Evolutionary conservation across 768 basidiomycete genomes (phyloP).

Genomic region (Suillus placidus): DNA sequence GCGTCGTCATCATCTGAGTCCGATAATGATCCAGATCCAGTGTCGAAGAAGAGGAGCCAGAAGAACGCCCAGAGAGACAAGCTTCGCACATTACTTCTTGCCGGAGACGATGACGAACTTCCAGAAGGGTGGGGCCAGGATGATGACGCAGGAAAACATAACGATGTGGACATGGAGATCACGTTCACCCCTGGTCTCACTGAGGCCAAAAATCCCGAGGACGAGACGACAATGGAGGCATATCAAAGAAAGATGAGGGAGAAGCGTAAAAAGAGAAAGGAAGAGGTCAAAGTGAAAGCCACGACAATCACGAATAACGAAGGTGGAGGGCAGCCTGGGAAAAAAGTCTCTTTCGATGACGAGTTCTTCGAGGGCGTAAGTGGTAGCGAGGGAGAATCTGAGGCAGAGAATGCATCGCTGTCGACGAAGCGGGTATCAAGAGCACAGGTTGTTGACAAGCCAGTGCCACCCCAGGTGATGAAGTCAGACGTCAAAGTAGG

Average conservation of each 20-base stretch:
- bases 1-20: conserved; percentile 70
- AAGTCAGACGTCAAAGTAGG: conserved; percentile 87
- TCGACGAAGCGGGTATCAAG: conserved; percentile 27
- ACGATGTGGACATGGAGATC: conserved; percentile 87
- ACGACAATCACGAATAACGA: conserved; percentile 24
- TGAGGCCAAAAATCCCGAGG: conserved; percentile 50
- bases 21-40: conserved; percentile 27
- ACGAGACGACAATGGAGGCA: conserved; percentile 88
- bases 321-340: conserved; percentile 24
- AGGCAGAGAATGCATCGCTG: conserved; percentile 24
- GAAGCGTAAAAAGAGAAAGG: conserved; percentile 82
- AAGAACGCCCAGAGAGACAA: conserved; percentile 60
- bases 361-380: conserved; percentile 76
- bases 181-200: conserved; percentile 90
- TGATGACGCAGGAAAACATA: conserved; percentile 30
- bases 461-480: conserved; percentile 60
- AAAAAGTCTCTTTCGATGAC: conserved; percentile 43
- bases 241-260: conserved; percentile 92
- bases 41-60: conserved; percentile 29
- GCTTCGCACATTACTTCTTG: conserved; percentile 76
- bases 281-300: conserved; percentile 52
- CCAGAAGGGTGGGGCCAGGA: conserved; percentile 83
- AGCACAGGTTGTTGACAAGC: conserved; percentile 17
- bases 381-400: conserved; percentile 38
- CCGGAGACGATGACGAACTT: conserved; percentile 62